Conservation (phyloP, 2,329 filamentous ascomycete genomes). For the Aspergillus arachidicola region DNA sequence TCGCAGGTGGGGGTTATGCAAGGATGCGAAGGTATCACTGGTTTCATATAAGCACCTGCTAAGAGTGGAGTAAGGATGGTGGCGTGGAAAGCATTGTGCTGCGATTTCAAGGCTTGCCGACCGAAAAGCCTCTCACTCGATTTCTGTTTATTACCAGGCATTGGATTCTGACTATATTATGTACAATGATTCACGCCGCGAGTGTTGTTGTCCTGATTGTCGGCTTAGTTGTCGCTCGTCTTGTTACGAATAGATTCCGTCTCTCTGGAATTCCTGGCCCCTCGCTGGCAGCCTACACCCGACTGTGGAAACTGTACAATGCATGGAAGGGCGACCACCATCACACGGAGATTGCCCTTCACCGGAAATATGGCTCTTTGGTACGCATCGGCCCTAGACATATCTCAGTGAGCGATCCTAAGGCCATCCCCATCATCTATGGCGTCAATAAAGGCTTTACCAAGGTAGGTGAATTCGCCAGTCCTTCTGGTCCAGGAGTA, state of each 20-base stretch:
- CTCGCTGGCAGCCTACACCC: constrained; percentile 7
- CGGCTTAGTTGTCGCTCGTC: not conserved
- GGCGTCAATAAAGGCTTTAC: constrained; percentile 6
- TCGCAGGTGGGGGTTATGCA: not conserved
- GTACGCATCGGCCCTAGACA: constrained; percentile 13
- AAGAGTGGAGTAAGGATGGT: not conserved
- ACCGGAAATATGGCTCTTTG: constrained; percentile 7
- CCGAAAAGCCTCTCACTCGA: not conserved
- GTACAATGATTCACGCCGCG: not conserved
- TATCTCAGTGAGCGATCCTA: constrained; percentile 7
- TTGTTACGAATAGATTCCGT: not conserved
- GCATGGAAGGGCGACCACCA: constrained; percentile 24
- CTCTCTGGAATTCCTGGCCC: constrained; percentile 4
- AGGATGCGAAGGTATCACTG: not conserved
- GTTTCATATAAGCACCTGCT: not conserved
- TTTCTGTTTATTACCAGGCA: not conserved
- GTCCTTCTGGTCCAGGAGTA: too few species aligned
- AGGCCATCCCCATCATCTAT: constrained; percentile 8
- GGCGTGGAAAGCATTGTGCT: not conserved
- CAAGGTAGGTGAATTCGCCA: not conserved
- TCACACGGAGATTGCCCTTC: constrained; percentile 9
- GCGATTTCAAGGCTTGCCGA: not conserved
- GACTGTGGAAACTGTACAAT: constrained; percentile 22
- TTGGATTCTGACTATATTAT: not conserved
- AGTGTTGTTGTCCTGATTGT: not conserved